Base-by-base conservation (phyloP, 2,329 filamentous ascomycete species). In the Talaromyces sp. region DNA sequence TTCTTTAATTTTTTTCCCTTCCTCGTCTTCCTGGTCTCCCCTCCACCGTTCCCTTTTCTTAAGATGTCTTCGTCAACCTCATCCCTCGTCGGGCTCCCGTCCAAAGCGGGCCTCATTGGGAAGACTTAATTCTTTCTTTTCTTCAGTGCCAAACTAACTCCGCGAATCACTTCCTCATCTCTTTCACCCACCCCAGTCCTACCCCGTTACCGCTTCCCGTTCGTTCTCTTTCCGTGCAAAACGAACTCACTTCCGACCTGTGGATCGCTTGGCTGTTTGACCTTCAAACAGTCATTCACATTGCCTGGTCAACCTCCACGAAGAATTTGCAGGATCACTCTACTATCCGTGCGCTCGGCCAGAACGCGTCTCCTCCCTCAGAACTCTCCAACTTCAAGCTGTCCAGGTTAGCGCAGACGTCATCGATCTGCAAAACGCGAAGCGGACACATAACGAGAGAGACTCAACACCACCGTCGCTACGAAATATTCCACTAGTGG, bases 91-190 rank as follows among this genome's bases (percentile, higher is more conserved):
- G 73, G 71, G 73, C 74, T 75, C 77, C 78, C 78, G 76, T 78
- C 76, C 73, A 69, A 71, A 70, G 73, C 77, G 78, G 79, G 78
- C 77, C 76, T 81, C 76, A 81, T 79, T 73, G 75, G 74, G 73
- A 72, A 76, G 68, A 78, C 73, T 71, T 77, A 75, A 52, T 71
- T 71, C 66, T 61, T 61, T 22, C 22, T 39, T 35, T 63, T 69
- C 35, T 58, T 65, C 54, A 39, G n/a, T 37, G 33, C 33, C 33
- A 56, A 65, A 68, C 63, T 61, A 64, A 63, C 62, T 62, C 62
- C 60, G 62, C 65, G 66, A 59, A 56, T 58, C 45, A 59, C 52
- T 65, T 62, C 58, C n/a, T 57, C 45, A 24, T 48, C n/a, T 47
- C 24, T 50, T 39, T 37, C 61, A 27, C 24, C 48, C 14, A 33